Evolutionary conservation across 2,329 filamentous ascomycete genomes (phyloP).

Genomic region (Cercospora canescens): DNA sequence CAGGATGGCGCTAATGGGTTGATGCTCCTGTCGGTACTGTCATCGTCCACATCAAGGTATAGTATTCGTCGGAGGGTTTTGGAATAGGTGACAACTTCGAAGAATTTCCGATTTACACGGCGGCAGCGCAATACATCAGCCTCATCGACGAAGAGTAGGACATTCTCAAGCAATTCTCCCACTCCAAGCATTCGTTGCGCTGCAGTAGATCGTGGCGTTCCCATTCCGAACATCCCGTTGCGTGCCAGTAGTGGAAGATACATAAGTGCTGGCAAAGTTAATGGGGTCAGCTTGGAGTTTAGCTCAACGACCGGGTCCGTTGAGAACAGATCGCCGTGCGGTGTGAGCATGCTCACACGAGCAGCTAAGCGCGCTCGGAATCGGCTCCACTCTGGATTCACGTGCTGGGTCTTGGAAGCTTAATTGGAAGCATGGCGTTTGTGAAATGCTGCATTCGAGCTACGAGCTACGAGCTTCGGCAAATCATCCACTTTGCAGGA

Average conservation of each 20-base stretch:
- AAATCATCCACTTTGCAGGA: not conserved
- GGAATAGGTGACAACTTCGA: constrained; percentile 18
- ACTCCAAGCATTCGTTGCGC: constrained; percentile 23
- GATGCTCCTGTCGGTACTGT: constrained; percentile 8
- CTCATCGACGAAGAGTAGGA: constrained; percentile 14
- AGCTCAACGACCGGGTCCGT: not conserved
- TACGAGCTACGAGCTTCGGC: not conserved
- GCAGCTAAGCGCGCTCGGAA: not conserved
- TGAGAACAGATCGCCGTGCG: not conserved
- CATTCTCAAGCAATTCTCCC: constrained; percentile 23
- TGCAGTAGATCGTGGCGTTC: constrained; percentile 5
- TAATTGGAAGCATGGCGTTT: constrained; percentile 13
- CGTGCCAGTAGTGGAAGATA: constrained; percentile 6
- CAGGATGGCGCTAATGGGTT: constrained; percentile 22
- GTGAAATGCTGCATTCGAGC: not conserved
- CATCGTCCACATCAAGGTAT: constrained; percentile 20
- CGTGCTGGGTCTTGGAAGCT: constrained; percentile 7
- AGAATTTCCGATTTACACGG: constrained; percentile 20
- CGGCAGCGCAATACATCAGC: constrained; percentile 21
- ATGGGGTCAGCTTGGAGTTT: not conserved
- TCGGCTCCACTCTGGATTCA: constrained; percentile 15
- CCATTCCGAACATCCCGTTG: not conserved
- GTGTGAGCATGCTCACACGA: not conserved
- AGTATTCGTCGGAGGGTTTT: constrained; percentile 15
- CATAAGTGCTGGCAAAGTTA: not conserved